Conservation (phyloP, 2,329 filamentous ascomycete genomes). For the Monosporascus sp. region DNA sequence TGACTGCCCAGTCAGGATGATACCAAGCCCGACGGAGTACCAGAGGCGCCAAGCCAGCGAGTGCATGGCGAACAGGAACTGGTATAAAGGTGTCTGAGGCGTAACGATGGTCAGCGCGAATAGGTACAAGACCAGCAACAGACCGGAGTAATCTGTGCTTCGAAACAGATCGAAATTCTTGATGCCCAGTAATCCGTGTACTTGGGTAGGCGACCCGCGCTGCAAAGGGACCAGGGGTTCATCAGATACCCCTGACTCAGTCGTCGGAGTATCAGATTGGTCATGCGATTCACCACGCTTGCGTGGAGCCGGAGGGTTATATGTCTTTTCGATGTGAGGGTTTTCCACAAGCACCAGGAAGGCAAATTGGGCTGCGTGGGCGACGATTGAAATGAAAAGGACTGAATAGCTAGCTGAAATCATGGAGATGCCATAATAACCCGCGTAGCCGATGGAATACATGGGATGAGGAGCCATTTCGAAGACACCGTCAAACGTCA, state of each 20-base stretch:
- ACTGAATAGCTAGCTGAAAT: conserved; percentile 98
- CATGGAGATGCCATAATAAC: conserved; percentile 96
- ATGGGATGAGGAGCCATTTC: conserved; percentile 98
- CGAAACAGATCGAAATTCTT: conserved; percentile 85
- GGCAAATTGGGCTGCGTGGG: conserved; percentile 88
- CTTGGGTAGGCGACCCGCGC: conserved; percentile 52
- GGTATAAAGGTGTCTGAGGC: conserved; percentile 69
- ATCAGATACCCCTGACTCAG: conserved; percentile 16
- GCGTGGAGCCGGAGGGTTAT: conserved; percentile 82
- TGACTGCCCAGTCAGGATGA: conserved; percentile 81
- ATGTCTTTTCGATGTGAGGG: conserved; percentile 96
- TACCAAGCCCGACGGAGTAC: conserved; percentile 85
- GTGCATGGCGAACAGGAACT: conserved; percentile 74
- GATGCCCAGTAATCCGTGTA: conserved; percentile 80
- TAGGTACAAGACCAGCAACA: conserved; percentile 73
- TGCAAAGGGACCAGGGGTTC: conserved; percentile 14
- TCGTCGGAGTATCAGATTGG: conserved; percentile 5
- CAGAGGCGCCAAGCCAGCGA: conserved; percentile 82
- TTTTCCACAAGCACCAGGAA: conserved; percentile 92
- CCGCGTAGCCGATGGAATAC: conserved; percentile 97
- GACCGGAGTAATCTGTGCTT: conserved; percentile 74
- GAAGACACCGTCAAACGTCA: conserved; percentile 98
- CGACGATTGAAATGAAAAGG: conserved; percentile 91
- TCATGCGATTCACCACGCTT: conserved; percentile 36
- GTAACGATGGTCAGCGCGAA: conserved; percentile 69